Percentiles rank a stretch among this genome's conserved stretches.
Conservation (phyloP, 306 rosid species). For the Cajanus cajan region DNA sequence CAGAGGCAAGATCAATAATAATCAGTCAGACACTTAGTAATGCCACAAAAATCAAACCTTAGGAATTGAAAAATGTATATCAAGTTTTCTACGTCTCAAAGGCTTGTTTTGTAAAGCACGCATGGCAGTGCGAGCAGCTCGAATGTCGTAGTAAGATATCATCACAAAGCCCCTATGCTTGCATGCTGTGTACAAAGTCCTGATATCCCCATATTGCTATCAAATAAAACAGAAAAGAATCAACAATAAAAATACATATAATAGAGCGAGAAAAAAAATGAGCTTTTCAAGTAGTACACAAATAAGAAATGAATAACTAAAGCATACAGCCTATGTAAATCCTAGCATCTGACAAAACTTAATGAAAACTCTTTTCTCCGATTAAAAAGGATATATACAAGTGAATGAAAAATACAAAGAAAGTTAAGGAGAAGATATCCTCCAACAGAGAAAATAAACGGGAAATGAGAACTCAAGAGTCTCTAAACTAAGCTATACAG, state of each 20-base stretch:
- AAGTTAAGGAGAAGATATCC: background rate
- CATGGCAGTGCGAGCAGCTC: conserved; percentile 95
- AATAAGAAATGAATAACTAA: background rate
- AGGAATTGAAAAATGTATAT: conserved; percentile 96
- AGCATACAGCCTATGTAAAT: background rate
- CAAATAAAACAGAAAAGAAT: conserved; percentile 25
- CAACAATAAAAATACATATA: conserved; percentile 20
- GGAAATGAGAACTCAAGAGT: background rate
- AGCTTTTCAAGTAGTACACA: background rate
- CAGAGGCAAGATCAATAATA: background rate
- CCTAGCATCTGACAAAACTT: no score
- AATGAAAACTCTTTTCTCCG: background rate
- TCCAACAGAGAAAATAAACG: background rate
- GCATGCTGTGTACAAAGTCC: conserved; percentile 94
- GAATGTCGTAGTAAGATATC: conserved; percentile 94
- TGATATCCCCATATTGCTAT: conserved; percentile 93
- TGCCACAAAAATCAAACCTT: conserved; percentile 56
- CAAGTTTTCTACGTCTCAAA: conserved; percentile 88
- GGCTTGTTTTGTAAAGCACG: conserved; percentile 91
- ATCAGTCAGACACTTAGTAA: background rate
- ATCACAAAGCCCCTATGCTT: conserved; percentile 96
- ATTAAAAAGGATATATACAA: background rate
- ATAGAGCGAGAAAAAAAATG: background rate
- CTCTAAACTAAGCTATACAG: background rate
- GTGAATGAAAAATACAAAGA: background rate